Conservation (phyloP, 768 basidiomycete species). For the Austroboletus eburneus region DNA sequence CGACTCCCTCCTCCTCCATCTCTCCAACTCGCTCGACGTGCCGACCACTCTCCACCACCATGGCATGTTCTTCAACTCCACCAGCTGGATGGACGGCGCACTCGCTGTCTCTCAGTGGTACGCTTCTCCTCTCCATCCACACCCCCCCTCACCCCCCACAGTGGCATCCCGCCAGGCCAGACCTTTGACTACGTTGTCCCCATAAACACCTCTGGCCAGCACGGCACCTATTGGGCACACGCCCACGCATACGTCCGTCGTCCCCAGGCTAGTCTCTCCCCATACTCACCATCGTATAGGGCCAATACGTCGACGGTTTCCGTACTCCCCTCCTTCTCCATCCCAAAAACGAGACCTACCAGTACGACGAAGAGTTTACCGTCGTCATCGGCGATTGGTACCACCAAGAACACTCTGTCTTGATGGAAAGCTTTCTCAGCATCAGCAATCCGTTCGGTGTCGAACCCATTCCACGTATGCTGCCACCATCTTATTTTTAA, state of each 20-base stretch:
- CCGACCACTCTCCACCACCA: conserved; percentile 83
- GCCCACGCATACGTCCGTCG: conserved; percentile 47
- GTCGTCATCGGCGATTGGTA: conserved; percentile 92
- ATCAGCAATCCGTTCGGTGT: conserved; percentile 76
- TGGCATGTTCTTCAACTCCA: conserved; percentile 90
- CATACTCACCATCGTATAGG: conserved; percentile 35
- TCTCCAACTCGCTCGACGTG: conserved; percentile 62
- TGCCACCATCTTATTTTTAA: neutral
- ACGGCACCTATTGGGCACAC: conserved; percentile 83
- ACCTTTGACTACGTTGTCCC: conserved; percentile 75
- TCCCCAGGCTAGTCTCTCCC: neutral
- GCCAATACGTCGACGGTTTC: conserved; percentile 91
- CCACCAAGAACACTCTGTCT: conserved; percentile 62
- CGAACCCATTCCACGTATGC: conserved; percentile 83
- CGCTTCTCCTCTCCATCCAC: conserved; percentile 3
- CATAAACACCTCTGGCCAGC: conserved; percentile 61
- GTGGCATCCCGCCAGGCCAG: conserved; percentile 73
- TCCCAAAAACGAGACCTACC: conserved; percentile 57
- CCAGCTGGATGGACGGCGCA: conserved; percentile 90
- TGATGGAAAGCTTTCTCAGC: conserved; percentile 65
- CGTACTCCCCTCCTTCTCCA: conserved; percentile 84
- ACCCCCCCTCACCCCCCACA: conserved; percentile 22
- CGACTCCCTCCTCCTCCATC: conserved; percentile 77
- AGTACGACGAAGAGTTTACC: conserved; percentile 89
- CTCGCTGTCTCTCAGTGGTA: conserved; percentile 81